Evolutionary conservation across 805 yeast species (phyloP), one percentile per base, ranked within the genome.

Genomic region (Pichia sporocuriosa): DNA sequence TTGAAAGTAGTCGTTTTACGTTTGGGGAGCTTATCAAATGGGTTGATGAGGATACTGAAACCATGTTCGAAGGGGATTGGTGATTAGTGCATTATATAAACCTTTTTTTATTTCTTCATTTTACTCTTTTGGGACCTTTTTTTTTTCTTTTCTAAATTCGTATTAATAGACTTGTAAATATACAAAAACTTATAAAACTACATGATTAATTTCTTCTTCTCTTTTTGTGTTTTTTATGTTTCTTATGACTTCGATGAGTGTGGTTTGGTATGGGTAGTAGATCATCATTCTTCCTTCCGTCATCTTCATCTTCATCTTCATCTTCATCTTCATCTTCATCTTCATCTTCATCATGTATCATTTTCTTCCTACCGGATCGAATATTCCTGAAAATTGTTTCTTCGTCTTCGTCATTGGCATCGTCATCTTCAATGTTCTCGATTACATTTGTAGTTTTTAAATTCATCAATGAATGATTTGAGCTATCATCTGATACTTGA

Each of bases 31-130:
- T 54, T 6, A 40, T 42, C 9, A 33, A 42, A 16, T 55, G 59
- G 60, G 40, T 53, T 29, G 45, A 41, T 17, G 37, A 43, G 16
- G 55, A 50, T 29, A 40, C 41, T 6, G 43, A 42, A 25, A 27
- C 10, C 3, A 15, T 43, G 20, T 38, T 46, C 17, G 39, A 6
- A 43, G 37, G 40, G 9, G 42, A 42, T n/a, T 42, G 45, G 44
- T 39, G 19, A 35, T 11, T n/a, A 15, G 15, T 15, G 32, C 29
- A n/a, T n/a, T n/a, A n/a, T n/a, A n/a, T n/a, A n/a, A n/a, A n/a
- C n/a, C n/a, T n/a, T n/a, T n/a, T n/a, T n/a, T n/a, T n/a, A n/a
- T n/a, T n/a, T n/a, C n/a, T n/a, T n/a, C n/a, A n/a, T n/a, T n/a
- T n/a, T n/a, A n/a, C n/a, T n/a, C n/a, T n/a, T n/a, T n/a, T n/a